Conservation (phyloP, 441 rosid species). For the Heliophila coronopifolia region DNA sequence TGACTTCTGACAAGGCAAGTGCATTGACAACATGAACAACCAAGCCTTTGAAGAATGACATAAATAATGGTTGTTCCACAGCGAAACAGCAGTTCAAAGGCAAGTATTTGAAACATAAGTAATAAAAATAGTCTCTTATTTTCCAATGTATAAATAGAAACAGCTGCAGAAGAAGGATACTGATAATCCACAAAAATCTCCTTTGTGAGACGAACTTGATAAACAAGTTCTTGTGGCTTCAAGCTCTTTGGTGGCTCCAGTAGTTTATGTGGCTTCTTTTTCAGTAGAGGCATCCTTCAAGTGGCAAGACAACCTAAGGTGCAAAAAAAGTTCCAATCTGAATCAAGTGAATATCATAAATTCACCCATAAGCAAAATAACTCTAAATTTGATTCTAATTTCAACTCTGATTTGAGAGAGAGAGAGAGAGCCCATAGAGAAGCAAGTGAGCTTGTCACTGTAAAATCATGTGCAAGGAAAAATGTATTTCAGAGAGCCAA, state of each 20-base stretch:
- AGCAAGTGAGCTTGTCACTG: constrained; percentile 5
- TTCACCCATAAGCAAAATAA: not conserved
- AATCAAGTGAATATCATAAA: not conserved
- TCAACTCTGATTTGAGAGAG: constrained; percentile 5
- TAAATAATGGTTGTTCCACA: not conserved
- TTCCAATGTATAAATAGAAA: not conserved
- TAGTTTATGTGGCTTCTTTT: constrained; percentile 61
- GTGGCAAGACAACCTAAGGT: constrained; percentile 4
- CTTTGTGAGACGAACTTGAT: constrained; percentile 95
- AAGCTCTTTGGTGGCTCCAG: constrained; percentile 58
- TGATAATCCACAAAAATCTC: constrained; percentile 76
- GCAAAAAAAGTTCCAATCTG: not conserved
- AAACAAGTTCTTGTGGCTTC: constrained; percentile 65
- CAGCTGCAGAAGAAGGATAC: constrained; percentile 61
- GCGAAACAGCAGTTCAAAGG: constrained; percentile 11
- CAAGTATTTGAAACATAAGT: not conserved
- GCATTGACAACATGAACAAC: constrained; percentile 16
- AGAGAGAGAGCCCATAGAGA: not conserved
- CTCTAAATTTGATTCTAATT: not conserved
- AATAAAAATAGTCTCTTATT: not conserved
- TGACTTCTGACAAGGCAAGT: not conserved
- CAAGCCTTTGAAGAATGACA: constrained; percentile 3
- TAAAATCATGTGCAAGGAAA: not conserved
- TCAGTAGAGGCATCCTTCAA: constrained; percentile 71
- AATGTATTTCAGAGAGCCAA: not conserved